Percentiles rank a stretch among this genome's conserved stretches.
Evolutionary conservation across 768 basidiomycete genomes (phyloP).

Genomic region (Agaricus subrufescens): DNA sequence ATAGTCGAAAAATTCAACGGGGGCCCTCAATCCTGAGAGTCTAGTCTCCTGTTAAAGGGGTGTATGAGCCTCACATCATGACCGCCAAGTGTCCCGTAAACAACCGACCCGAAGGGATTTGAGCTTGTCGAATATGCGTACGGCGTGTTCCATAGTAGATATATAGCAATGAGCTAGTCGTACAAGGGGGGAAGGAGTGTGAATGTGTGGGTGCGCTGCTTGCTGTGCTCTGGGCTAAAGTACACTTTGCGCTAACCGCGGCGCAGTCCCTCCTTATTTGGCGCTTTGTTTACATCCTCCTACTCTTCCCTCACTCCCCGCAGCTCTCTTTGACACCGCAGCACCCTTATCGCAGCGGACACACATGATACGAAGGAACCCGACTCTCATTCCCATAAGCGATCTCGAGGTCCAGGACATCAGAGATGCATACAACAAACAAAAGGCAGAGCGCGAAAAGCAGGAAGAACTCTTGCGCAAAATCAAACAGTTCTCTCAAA

Average conservation of each 20-base stretch:
- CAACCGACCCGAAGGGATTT: slow-evolving; percentile 62
- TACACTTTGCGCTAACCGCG: slow-evolving; percentile 6
- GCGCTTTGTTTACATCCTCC: slow-evolving; percentile 9
- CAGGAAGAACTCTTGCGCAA: slow-evolving; percentile 38
- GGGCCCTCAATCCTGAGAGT: slow-evolving; percentile 68
- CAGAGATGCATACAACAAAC: slow-evolving; percentile 51
- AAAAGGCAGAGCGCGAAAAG: slow-evolving; percentile 35
- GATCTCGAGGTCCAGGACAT: slow-evolving; percentile 79
- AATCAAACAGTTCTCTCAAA: slow-evolving; percentile 44
- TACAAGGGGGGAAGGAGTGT: slow-evolving; percentile 14
- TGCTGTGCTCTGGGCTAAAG: neutral
- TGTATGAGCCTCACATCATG: neutral
- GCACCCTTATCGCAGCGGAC: neutral
- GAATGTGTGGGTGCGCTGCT: neutral
- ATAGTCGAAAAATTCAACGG: slow-evolving; percentile 77
- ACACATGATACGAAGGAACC: slow-evolving; percentile 69
- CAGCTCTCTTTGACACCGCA: neutral
- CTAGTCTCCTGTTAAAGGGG: slow-evolving; percentile 63
- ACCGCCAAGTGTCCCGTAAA: neutral
- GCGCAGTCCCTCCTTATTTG: slow-evolving; percentile 14
- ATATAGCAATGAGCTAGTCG: slow-evolving; percentile 9
- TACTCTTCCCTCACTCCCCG: slow-evolving; percentile 10
- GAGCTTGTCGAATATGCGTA: slow-evolving; percentile 65
- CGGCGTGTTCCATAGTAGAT: slow-evolving; percentile 53
- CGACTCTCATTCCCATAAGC: slow-evolving; percentile 72